Percentiles rank a stretch among this genome's conserved stretches.
phyloP scores from a whole-genome alignment of 2,329 filamentous ascomycete genomes.

The Fusarium foetens region DNA sequence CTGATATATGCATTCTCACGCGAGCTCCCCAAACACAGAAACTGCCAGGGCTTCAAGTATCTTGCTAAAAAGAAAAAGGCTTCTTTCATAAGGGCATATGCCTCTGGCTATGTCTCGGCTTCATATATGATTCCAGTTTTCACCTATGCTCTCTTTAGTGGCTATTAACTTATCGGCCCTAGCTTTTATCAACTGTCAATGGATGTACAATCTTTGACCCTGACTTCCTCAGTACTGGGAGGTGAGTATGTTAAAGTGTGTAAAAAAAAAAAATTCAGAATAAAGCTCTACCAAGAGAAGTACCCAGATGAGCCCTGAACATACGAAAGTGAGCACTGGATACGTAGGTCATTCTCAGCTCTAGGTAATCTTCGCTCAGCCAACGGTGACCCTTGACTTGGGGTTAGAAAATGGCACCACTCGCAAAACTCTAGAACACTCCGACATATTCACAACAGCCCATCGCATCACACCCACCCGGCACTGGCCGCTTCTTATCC shows the following conservation, averaged over 20 bases:
- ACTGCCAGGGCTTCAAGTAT: background rate
- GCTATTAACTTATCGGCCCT: background rate
- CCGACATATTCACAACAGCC: constrained; percentile 32
- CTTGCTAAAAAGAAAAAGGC: too few species aligned
- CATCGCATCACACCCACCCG: constrained; percentile 35
- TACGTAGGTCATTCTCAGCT: constrained; percentile 4
- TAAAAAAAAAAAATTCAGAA: background rate
- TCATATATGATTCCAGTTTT: background rate
- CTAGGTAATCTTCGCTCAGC: background rate
- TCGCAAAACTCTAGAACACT: constrained; percentile 36
- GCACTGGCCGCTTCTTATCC: constrained; percentile 1
- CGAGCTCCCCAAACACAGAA: background rate
- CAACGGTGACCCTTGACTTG: background rate
- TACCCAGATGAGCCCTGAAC: background rate
- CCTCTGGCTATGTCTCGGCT: background rate
- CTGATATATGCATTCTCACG: background rate
- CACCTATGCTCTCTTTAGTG: background rate
- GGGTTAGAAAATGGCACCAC: constrained; percentile 38
- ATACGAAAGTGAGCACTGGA: constrained; percentile 1
- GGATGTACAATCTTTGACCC: background rate
- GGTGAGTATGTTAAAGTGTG: background rate
- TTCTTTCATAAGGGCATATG: background rate
- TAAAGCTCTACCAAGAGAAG: background rate
- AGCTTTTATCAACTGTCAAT: background rate
- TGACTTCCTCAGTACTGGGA: background rate